A percentile compares a stretch with the other conserved stretches of the same genome.
phyloP scores from a whole-genome alignment of 495 filamentous ascomycete genomes.

The Cryomyces minteri region DNA sequence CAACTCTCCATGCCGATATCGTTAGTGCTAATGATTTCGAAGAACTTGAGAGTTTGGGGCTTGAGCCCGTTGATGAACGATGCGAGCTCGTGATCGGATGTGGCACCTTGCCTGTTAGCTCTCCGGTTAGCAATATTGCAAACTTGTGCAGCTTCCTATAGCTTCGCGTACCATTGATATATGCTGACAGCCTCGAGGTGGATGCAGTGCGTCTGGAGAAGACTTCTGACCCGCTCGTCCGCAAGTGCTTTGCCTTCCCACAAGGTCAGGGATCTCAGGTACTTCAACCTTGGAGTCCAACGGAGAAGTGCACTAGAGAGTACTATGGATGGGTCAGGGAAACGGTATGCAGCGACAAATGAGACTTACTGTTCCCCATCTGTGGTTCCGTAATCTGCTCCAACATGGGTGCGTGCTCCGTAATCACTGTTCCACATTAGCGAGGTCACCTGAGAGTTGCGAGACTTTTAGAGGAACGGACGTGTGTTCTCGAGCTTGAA shows the following conservation, averaged over 20 bases:
- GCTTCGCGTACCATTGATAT: constrained; percentile 26
- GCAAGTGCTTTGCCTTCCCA: constrained; percentile 38
- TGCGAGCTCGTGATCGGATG: constrained; percentile 34
- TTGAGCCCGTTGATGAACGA: constrained; percentile 36
- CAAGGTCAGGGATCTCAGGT: constrained; percentile 31
- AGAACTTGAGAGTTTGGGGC: constrained; percentile 37
- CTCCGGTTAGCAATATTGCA: not conserved
- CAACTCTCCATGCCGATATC: constrained; percentile 35
- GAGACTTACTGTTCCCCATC: constrained; percentile 23
- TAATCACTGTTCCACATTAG: constrained; percentile 22
- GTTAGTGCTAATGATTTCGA: constrained; percentile 35
- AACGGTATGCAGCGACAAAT: constrained; percentile 2
- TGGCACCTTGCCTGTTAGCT: constrained; percentile 12
- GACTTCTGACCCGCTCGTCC: constrained; percentile 25
- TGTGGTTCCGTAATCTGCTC: constrained; percentile 20
- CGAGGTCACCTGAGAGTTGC: not conserved
- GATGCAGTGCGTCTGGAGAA: constrained; percentile 39
- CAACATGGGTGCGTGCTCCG: constrained; percentile 30
- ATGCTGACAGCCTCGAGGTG: constrained; percentile 41
- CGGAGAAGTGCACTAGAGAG: constrained; percentile 20
- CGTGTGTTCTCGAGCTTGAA: too few species aligned
- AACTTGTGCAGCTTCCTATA: constrained; percentile 2
- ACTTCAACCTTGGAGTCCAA: constrained; percentile 27
- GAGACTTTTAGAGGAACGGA: not conserved
- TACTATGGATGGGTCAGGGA: constrained; percentile 12